These are phyloP conservation scores for Rhododendron molle DNA, from an alignment of 148 eudicot species.

Conservation along the genomic window DNA sequence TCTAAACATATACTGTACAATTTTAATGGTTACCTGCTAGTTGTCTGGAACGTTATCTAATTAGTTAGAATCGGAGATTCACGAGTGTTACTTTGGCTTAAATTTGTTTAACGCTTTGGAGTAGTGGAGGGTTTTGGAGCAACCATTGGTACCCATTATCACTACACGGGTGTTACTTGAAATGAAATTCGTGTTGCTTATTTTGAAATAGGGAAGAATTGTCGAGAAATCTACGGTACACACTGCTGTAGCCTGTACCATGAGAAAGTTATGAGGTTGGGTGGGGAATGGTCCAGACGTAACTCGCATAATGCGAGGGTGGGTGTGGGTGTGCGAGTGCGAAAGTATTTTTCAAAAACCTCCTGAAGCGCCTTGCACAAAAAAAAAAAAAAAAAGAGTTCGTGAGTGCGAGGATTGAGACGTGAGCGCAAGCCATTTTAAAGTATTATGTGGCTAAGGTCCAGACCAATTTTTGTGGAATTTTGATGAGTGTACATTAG, in stretches of 20 bases:
- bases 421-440: too few relatives aligned
- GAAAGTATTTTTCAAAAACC: too few relatives aligned
- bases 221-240: not conserved
- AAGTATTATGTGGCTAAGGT: too few relatives aligned
- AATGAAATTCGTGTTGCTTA: not conserved
- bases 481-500: not conserved
- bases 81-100: not conserved
- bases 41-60: not conserved
- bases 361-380: too few relatives aligned
- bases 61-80: not conserved
- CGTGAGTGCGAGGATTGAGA: too few relatives aligned
- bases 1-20: not conserved
- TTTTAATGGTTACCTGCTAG: not conserved
- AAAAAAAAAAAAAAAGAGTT: too few relatives aligned
- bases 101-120: not conserved
- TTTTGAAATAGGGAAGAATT: not conserved
- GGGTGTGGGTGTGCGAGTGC: too few relatives aligned
- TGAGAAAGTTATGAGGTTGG: not conserved
- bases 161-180: not conserved
- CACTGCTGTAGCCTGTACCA: not conserved
- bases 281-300: not conserved
- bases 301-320: not conserved
- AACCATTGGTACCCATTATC: not conserved
- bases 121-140: not conserved
- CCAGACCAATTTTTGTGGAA: not conserved